Evolutionary conservation across 1,284 basidiomycete genomes (phyloP).

Genomic region (Coriolopsis trogii): DNA sequence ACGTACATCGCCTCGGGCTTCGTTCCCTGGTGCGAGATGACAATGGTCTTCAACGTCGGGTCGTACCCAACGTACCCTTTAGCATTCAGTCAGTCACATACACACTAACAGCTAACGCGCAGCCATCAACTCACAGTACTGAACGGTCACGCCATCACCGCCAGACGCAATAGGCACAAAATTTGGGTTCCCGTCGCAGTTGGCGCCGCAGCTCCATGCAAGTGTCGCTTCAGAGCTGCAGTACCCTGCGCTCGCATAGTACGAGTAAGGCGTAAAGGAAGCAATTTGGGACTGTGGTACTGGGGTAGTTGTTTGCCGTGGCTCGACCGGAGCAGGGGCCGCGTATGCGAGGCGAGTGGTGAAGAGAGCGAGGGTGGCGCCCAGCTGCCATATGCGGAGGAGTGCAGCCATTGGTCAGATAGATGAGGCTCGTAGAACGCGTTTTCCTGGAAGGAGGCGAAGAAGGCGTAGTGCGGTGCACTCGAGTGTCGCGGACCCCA

Average conservation of each 20-base stretch:
- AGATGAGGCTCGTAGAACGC: too few relatives aligned
- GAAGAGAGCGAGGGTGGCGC: background rate
- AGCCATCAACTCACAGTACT: constrained; percentile 55
- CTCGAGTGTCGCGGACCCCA: too few relatives aligned
- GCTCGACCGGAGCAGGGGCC: constrained; percentile 16
- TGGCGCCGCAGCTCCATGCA: constrained; percentile 59
- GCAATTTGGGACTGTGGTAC: constrained; percentile 46
- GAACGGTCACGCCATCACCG: constrained; percentile 53
- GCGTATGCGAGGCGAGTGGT: constrained; percentile 15
- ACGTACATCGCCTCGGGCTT: constrained; percentile 49
- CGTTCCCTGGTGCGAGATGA: constrained; percentile 45
- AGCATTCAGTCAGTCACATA: background rate
- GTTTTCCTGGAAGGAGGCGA: too few relatives aligned
- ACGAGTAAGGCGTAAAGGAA: constrained; percentile 54
- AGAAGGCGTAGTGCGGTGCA: too few relatives aligned
- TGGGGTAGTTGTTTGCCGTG: constrained; percentile 38
- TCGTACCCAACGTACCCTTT: constrained; percentile 40
- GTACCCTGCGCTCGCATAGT: constrained; percentile 58
- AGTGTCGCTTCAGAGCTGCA: constrained; percentile 48
- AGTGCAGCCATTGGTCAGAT: too few relatives aligned
- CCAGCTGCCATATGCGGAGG: too few relatives aligned
- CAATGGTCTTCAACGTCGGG: constrained; percentile 33
- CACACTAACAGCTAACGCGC: background rate
- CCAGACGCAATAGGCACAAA: constrained; percentile 55
- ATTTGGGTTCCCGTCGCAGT: constrained; percentile 52